Evolutionary conservation across 2,329 filamentous ascomycete genomes (phyloP), one percentile per base, ranked within the genome.

Genomic region (Claviceps sp.): DNA sequence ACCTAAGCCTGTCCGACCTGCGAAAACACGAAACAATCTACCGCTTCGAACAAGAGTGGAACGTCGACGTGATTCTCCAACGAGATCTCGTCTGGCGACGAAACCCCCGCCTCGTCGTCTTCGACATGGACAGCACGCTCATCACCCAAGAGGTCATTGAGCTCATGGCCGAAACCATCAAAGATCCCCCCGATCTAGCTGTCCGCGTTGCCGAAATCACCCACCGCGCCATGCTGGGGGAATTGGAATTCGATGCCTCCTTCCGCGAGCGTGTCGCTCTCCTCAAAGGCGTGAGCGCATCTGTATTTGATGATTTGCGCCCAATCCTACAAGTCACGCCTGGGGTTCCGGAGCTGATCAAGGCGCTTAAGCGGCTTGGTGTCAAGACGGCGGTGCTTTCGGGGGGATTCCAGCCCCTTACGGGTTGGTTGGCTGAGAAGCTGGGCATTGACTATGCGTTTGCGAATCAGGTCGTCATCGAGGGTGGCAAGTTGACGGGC

Each of bases 91-190:
- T 91, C 37, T 89, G 84, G 73, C 76, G 89, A 54, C 78, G 84
- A 30, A 81, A 94, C 68, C 90, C 90, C 58, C 81, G 91, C 8
- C 75, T 97, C 11, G 89, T 91, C 3, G 88, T 96, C 37, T 98
- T 98, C 63, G 93, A 98, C 68, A 98, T 98, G 93, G 93, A 98
- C 71, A 93, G 86, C 67, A 98, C 93, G 0, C 78, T 98, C 55
- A 97, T 98, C 65, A 86, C 91, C 51, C 90, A 98, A 67, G 93
- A 98, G 71, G 90, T 96, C 55, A 97, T 98, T 64, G 93, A 98
- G 67, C 83, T 97, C 61, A 84, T 98, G 52, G 93, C 93, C 4
- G 82, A 85, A 51, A 85, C 85, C 40, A 81, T 95, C 61, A 74
- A 70, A 47, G 71, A 86, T 68, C 71, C 77, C 63, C 69, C 78